Evolutionary conservation across 768 basidiomycete species (phyloP).

Genomic region (Trametes meyenii): DNA sequence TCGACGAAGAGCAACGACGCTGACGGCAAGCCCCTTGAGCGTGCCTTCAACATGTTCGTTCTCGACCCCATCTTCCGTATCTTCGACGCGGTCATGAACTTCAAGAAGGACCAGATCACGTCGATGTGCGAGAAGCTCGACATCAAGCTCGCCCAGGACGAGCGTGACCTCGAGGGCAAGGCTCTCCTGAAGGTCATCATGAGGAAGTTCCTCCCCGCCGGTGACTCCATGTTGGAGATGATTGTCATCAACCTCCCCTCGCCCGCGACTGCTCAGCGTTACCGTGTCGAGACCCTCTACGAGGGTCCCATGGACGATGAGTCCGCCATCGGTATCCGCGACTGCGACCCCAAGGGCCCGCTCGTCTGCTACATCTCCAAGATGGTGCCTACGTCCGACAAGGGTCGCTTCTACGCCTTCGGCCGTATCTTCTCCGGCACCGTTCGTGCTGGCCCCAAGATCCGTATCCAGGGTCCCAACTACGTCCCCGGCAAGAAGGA

Average conservation of each 20-base stretch:
- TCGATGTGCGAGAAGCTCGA: conserved; percentile 97
- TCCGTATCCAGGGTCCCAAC: conserved; percentile 99
- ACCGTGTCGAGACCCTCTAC: conserved; percentile 99
- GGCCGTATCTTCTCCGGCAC: conserved; percentile 99
- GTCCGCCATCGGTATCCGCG: conserved; percentile 96
- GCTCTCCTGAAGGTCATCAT: conserved; percentile 95
- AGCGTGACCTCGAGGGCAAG: conserved; percentile 95
- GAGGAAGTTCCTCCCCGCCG: conserved; percentile 99
- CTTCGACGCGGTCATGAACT: conserved; percentile 99
- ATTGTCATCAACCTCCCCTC: conserved; percentile 99
- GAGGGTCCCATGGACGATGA: conserved; percentile 99
- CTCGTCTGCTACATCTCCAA: conserved; percentile 98
- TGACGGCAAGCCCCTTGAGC: conserved; percentile 91
- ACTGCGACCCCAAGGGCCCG: conserved; percentile 95
- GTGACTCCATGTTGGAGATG: conserved; percentile 99
- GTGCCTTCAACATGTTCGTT: conserved; percentile 98
- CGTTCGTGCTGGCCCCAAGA: conserved; percentile 94
- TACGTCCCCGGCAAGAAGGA: conserved; percentile 99
- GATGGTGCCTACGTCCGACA: conserved; percentile 99
- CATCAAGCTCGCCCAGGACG: conserved; percentile 82
- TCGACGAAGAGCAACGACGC: conserved; percentile 72
- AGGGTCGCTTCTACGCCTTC: conserved; percentile 99
- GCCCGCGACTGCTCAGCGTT: conserved; percentile 94
- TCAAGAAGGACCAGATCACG: conserved; percentile 87
- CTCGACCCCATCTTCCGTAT: conserved; percentile 99